Evolutionary conservation across 306 rosid species (phyloP).

Genomic region (Alnus rubra): DNA sequence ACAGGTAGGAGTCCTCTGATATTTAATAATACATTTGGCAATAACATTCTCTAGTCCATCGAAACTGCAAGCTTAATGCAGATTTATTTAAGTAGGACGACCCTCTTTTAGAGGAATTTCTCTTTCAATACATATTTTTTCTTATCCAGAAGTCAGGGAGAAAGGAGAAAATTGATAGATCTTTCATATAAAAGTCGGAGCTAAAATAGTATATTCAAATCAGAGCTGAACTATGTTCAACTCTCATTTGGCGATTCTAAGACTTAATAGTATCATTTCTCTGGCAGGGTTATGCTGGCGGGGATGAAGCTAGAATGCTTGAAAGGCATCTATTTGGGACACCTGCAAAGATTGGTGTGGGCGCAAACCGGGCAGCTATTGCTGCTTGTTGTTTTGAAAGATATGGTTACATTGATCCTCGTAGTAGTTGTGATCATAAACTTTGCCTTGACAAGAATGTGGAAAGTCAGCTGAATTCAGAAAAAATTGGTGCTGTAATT

Average conservation of each 20-base stretch:
- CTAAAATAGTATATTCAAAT: neutral
- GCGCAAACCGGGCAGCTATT: conserved; percentile 64
- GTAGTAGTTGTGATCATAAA: conserved; percentile 31
- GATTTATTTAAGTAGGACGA: neutral
- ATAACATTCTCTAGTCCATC: neutral
- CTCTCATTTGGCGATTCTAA: conserved; percentile 12
- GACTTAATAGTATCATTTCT: conserved; percentile 4
- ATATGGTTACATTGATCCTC: conserved; percentile 62
- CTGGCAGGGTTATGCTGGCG: conserved; percentile 89
- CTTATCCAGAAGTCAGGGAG: conserved; percentile 9
- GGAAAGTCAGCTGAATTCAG: conserved; percentile 36
- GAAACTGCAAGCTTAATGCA: conserved; percentile 7
- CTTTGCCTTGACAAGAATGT: conserved; percentile 25
- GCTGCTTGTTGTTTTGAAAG: conserved; percentile 52
- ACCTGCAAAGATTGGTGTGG: conserved; percentile 70
- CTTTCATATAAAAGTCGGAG: conserved; percentile 13
- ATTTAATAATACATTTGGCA: neutral
- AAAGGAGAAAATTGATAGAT: neutral
- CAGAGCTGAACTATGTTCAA: neutral
- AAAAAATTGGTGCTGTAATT: conserved; percentile 61
- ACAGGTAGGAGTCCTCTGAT: neutral
- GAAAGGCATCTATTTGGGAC: conserved; percentile 72
- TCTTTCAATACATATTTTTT: neutral
- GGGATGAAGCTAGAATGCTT: conserved; percentile 93
- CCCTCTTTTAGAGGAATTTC: neutral